Conservation (phyloP, 2,329 filamentous ascomycete genomes). For the Penicillium olsonii region DNA sequence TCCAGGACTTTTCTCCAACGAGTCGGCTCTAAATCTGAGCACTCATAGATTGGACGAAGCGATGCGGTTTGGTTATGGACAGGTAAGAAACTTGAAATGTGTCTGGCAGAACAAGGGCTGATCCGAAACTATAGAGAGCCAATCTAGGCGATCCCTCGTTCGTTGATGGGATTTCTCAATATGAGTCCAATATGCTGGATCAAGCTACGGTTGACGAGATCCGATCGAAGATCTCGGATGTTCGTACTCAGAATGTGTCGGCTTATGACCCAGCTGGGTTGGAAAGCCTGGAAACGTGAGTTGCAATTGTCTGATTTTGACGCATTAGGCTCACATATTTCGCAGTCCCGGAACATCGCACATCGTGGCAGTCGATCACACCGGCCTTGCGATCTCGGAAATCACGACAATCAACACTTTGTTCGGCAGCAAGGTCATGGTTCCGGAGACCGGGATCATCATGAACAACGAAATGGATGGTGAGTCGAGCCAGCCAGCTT, state of each 20-base stretch:
- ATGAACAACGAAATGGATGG: constrained; percentile 65
- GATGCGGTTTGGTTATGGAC: constrained; percentile 83
- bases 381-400: constrained; percentile 74
- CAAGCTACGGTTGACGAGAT: constrained; percentile 60
- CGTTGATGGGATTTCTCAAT: constrained; percentile 61
- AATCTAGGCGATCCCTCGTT: constrained; percentile 81
- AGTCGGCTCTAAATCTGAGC: constrained; percentile 62
- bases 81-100: constrained; percentile 31
- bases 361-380: constrained; percentile 65
- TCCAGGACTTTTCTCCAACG: constrained; percentile 59
- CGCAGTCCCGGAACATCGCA: constrained; percentile 54
- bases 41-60: constrained; percentile 85
- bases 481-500: constrained; percentile 42
- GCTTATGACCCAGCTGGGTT: constrained; percentile 71
- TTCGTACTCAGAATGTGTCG: constrained; percentile 68
- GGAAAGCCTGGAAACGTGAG: constrained; percentile 64
- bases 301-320: not conserved
- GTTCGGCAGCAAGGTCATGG: constrained; percentile 77
- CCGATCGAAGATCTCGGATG: constrained; percentile 69
- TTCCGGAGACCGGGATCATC: constrained; percentile 79
- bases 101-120: constrained; percentile 1
- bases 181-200: constrained; percentile 69
- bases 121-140: constrained; percentile 57
- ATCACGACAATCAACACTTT: constrained; percentile 88
- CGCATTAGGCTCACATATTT: not conserved